Evolutionary conservation across 2,329 filamentous ascomycete genomes (phyloP), one percentile per base, ranked within the genome.

Genomic region (Plenodomus tracheiphilus): DNA sequence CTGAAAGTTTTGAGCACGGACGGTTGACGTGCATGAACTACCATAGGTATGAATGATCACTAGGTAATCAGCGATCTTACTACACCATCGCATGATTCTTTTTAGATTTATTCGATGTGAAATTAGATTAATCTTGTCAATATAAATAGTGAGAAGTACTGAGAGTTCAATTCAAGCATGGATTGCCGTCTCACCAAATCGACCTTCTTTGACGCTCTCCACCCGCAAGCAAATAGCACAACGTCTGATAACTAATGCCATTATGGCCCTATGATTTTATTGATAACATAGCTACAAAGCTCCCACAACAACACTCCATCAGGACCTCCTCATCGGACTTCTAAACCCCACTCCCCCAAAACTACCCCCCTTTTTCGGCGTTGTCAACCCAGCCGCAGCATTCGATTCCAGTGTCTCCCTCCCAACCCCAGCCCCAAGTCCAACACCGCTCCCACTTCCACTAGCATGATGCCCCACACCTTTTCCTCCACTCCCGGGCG

Each of bases 341-440:
- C 69, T 61, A 46, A 72, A 72, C n/a, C 66, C 68, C 38, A 70
- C 64, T 30, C 66, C 59, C 7, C 69, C 68, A 63, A 72, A 72
- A 40, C 69, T 65, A 5, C 55, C 64, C 3, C 70, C 71, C 22
- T 74, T 75, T 61, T 71, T 76, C 4, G 81, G 81, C 25, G 80
- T 83, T n/a, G 76, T 78, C 15, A 79, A 75, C 2, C 80, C 69
- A 3, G 83, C 81, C 2, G 82, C 81, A 2, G 81, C 84, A n/a
- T 41, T 82, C 80, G 2, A 39, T 35, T 11, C 32, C 34, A 11
- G 17, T 25, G 9, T 46, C 53, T 13, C 43, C 41, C 21, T 39
- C 49, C 4, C 50, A 53, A 39, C 44, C 7, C 8, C 9, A 32
- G 6, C 11, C 8, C 9, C 10, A 25, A 10, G 6, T 25, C 6